These are phyloP conservation scores for Tremellales sp. DNA, from an alignment of 1,284 basidiomycete genomes.

Conservation along the genomic window DNA sequence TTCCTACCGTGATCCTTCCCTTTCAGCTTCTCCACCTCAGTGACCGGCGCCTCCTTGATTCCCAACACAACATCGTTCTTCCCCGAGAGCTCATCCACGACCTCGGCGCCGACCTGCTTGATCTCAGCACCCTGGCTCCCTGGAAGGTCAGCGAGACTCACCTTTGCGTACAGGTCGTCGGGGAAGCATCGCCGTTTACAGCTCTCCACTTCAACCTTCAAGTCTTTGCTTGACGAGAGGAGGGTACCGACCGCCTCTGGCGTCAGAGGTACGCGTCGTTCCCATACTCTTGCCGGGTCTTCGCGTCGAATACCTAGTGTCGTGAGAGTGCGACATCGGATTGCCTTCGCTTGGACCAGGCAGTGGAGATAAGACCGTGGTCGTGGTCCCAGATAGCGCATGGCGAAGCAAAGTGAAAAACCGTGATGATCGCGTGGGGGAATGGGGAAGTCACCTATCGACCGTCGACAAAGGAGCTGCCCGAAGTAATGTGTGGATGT, in stretches of 20 bases:
- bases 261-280: conserved; percentile 75
- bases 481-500: no score
- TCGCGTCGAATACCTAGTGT: conserved; percentile 69
- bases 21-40: conserved; percentile 51
- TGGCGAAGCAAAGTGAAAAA: no score
- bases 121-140: neutral
- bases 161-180: conserved; percentile 62
- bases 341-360: neutral
- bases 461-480: no score
- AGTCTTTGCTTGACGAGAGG: conserved; percentile 46
- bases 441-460: no score
- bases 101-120: conserved; percentile 66
- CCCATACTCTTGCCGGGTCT: conserved; percentile 76
- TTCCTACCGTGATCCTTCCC: conserved; percentile 22
- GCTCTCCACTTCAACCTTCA: conserved; percentile 67
- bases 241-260: conserved; percentile 66
- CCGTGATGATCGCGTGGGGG: no score
- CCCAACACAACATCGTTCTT: conserved; percentile 72
- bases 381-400: no score
- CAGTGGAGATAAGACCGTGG: no score
- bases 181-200: conserved; percentile 71
- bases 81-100: conserved; percentile 56
- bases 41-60: conserved; percentile 77
- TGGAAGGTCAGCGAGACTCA: conserved; percentile 41
- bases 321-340: conserved; percentile 11